Evolutionary conservation across 768 basidiomycete genomes (phyloP).

Genomic region (Tulasnella sp.): DNA sequence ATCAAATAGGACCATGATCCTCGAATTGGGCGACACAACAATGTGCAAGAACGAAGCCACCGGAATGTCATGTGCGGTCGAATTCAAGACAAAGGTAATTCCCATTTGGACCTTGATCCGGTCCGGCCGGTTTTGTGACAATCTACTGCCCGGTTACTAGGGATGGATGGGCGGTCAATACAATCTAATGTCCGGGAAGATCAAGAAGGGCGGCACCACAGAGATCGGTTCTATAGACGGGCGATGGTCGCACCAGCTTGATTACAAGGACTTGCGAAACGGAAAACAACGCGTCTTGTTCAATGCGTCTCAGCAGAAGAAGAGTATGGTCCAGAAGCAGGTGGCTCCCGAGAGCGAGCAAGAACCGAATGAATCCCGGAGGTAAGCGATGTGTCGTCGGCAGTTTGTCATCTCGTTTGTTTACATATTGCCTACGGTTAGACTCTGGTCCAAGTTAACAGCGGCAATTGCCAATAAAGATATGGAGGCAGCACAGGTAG

Average conservation of each 20-base stretch:
- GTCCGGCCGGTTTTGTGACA: neutral
- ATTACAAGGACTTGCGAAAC: constrained; percentile 64
- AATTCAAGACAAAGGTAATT: constrained; percentile 93
- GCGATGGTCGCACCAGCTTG: constrained; percentile 88
- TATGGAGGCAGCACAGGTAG: constrained; percentile 90
- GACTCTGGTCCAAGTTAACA: constrained; percentile 81
- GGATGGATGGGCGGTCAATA: constrained; percentile 63
- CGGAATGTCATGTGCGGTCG: constrained; percentile 71
- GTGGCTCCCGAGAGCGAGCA: constrained; percentile 85
- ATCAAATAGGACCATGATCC: constrained; percentile 66
- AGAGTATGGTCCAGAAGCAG: constrained; percentile 71
- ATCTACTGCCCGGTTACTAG: neutral
- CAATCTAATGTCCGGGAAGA: constrained; percentile 79
- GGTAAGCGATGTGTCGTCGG: constrained; percentile 43
- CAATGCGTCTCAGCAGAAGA: constrained; percentile 71
- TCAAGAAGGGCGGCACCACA: constrained; percentile 52
- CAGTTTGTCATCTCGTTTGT: neutral
- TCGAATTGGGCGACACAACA: constrained; percentile 90
- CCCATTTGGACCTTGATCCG: neutral
- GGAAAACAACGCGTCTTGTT: constrained; percentile 74
- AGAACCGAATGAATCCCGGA: constrained; percentile 83
- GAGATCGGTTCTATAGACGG: constrained; percentile 86
- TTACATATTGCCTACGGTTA: constrained; percentile 32
- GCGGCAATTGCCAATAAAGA: constrained; percentile 79
- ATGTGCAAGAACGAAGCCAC: constrained; percentile 77